A percentile compares a stretch with the other conserved stretches of the same genome.
Conservation (phyloP, 768 basidiomycete species). For the Tulasnella sp. region DNA sequence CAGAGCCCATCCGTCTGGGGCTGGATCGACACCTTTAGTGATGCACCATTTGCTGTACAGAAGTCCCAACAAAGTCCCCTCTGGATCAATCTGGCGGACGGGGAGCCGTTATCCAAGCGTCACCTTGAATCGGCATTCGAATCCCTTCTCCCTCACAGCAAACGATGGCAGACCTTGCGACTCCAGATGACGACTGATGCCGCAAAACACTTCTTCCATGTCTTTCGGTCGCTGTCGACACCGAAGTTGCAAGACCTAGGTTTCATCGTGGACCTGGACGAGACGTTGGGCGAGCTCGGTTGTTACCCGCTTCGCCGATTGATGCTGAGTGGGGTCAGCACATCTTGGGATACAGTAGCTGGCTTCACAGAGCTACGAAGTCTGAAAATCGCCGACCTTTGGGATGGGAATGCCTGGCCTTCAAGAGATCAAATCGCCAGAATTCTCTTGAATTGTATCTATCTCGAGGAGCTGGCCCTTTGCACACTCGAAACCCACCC, state of each 20-base stretch:
- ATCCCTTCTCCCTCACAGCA: background rate
- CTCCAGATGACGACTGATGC: background rate
- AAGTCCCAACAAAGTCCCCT: background rate
- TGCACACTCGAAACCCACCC: background rate
- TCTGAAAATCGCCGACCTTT: background rate
- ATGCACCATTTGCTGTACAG: background rate
- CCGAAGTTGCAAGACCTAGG: background rate
- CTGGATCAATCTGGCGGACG: background rate
- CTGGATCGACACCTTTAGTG: background rate
- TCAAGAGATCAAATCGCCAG: background rate
- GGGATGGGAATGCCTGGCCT: background rate
- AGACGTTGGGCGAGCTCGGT: background rate
- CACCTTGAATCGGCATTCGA: background rate
- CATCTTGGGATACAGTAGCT: background rate
- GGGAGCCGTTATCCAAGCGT: background rate
- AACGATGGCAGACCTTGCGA: background rate
- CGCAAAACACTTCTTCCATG: background rate
- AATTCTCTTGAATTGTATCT: background rate
- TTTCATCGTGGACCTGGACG: background rate
- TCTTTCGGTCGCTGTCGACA: background rate
- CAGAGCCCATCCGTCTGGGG: background rate
- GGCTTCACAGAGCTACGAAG: background rate
- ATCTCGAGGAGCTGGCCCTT: background rate
- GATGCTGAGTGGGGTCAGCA: background rate
- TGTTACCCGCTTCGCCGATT: background rate